These are phyloP conservation scores for Lichenothelia convexa DNA, from an alignment of 495 filamentous ascomycete genomes.

Conservation along the genomic window DNA sequence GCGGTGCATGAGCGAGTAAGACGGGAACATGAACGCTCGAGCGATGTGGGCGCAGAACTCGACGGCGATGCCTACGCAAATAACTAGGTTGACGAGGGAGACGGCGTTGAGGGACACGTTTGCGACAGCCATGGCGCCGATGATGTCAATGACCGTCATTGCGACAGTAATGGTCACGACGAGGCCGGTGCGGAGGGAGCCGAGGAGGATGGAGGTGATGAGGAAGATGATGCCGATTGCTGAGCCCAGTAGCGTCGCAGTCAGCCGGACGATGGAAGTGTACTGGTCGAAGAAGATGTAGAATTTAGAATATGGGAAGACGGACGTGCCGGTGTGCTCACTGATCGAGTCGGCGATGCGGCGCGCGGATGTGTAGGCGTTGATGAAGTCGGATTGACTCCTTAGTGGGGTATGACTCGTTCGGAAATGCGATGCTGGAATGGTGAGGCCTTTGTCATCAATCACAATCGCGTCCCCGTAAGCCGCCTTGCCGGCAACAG, in stretches of 20 bases:
- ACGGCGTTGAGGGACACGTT: conserved; percentile 90
- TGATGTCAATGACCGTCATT: conserved; percentile 90
- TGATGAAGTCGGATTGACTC: conserved; percentile 86
- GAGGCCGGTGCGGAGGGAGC: conserved; percentile 62
- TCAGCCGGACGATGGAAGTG: conserved; percentile 59
- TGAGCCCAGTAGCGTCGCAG: conserved; percentile 58
- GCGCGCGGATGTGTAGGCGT: conserved; percentile 71
- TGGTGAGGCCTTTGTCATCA: conserved; percentile 41
- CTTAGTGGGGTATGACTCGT: conserved; percentile 70
- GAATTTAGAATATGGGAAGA: conserved; percentile 91
- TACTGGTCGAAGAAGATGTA: conserved; percentile 99
- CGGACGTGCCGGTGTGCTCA: conserved; percentile 44
- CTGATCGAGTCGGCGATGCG: conserved; percentile 66
- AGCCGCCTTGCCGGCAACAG: conserved; percentile 69
- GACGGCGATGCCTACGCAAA: conserved; percentile 86
- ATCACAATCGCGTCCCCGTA: conserved; percentile 77
- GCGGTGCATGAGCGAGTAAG: conserved; percentile 53
- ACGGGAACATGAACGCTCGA: conserved; percentile 87
- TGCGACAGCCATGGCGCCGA: conserved; percentile 80
- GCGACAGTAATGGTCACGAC: conserved; percentile 69
- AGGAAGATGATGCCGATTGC: conserved; percentile 69
- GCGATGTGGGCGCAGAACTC: conserved; percentile 98
- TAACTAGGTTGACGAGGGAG: conserved; percentile 89
- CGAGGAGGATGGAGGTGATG: conserved; percentile 59
- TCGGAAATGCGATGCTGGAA: conserved; percentile 76